phyloP scores from a whole-genome alignment of 129 eudicot genomes.

The Chrysanthemum makinoi region DNA sequence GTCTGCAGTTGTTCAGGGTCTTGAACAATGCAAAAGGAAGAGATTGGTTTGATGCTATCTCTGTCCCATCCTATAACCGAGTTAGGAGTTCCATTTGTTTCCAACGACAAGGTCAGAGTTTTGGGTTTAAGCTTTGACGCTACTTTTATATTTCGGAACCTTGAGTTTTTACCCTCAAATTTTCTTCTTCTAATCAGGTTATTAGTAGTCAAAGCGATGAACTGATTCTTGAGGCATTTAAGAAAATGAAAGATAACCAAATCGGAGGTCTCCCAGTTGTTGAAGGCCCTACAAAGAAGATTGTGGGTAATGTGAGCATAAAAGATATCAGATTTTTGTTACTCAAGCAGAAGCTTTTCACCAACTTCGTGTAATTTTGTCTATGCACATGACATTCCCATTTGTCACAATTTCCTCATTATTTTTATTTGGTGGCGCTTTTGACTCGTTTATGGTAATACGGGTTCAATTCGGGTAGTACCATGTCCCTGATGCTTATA shows the following conservation, averaged over 20 bases:
- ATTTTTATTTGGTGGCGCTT: no score
- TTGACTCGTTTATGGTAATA: no score
- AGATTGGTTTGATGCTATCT: constrained; percentile 89
- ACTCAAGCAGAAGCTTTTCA: background rate
- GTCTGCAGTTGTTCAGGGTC: constrained; percentile 84
- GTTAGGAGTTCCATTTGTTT: constrained; percentile 84
- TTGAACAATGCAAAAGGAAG: constrained; percentile 71
- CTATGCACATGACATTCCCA: constrained; percentile 61
- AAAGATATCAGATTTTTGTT: no score
- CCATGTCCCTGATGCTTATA: no score
- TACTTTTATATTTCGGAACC: background rate
- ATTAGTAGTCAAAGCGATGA: constrained; percentile 55
- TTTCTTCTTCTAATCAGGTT: constrained; percentile 40
- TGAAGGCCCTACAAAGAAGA: constrained; percentile 51
- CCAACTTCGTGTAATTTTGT: constrained; percentile 56
- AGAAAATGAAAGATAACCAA: constrained; percentile 78
- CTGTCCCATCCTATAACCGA: constrained; percentile 64
- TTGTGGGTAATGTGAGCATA: no score
- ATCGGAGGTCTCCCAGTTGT: constrained; percentile 93
- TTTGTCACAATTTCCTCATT: no score
- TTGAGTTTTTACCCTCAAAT: background rate
- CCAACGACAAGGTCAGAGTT: constrained; percentile 51
- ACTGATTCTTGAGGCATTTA: constrained; percentile 83
- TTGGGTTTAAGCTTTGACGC: background rate
- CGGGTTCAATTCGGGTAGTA: no score